Evolutionary conservation across 1,139 yeast genomes (phyloP).

Genomic region (Nakaseomyces bracarensis): DNA sequence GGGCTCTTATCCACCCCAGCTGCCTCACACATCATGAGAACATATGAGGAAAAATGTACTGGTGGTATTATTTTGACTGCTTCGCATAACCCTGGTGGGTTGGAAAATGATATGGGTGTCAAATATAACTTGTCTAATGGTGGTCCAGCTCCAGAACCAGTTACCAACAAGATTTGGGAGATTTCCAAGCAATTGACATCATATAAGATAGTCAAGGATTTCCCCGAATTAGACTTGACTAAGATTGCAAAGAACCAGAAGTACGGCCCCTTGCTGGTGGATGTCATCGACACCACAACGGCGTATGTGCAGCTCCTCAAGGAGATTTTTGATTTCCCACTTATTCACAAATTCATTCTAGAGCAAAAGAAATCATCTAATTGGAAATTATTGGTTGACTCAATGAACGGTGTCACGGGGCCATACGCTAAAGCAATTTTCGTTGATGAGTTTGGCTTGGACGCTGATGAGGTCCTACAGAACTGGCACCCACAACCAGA

Average conservation of each 20-base stretch:
- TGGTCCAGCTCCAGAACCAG: slow-evolving; percentile 98
- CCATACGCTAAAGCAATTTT: slow-evolving; percentile 87
- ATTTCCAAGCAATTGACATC: slow-evolving; percentile 49
- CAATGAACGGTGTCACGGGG: slow-evolving; percentile 93
- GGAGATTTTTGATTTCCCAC: slow-evolving; percentile 77
- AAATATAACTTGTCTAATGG: slow-evolving; percentile 93
- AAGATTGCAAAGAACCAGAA: slow-evolving; percentile 43
- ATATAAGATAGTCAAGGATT: slow-evolving; percentile 49
- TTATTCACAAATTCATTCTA: slow-evolving; percentile 62
- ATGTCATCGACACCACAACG: slow-evolving; percentile 71
- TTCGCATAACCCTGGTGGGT: slow-evolving; percentile 97
- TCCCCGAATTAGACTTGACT: slow-evolving; percentile 54
- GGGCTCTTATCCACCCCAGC: slow-evolving; percentile 95
- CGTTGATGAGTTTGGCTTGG: slow-evolving; percentile 73
- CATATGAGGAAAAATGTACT: slow-evolving; percentile 51
- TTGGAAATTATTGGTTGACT: slow-evolving; percentile 77
- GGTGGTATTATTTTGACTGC: slow-evolving; percentile 97
- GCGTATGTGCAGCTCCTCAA: slow-evolving; percentile 79
- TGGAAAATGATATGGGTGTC: slow-evolving; percentile 84
- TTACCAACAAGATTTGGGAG: slow-evolving; percentile 79
- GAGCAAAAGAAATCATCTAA: slow-evolving; percentile 40
- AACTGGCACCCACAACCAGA: slow-evolving; percentile 75
- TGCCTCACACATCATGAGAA: slow-evolving; percentile 83
- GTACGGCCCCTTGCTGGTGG: slow-evolving; percentile 52
- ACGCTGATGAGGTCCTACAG: slow-evolving; percentile 56